Base-by-base conservation (phyloP, 2,329 filamentous ascomycete genomes). In the Aspergillus fumigatiaffinis region DNA sequence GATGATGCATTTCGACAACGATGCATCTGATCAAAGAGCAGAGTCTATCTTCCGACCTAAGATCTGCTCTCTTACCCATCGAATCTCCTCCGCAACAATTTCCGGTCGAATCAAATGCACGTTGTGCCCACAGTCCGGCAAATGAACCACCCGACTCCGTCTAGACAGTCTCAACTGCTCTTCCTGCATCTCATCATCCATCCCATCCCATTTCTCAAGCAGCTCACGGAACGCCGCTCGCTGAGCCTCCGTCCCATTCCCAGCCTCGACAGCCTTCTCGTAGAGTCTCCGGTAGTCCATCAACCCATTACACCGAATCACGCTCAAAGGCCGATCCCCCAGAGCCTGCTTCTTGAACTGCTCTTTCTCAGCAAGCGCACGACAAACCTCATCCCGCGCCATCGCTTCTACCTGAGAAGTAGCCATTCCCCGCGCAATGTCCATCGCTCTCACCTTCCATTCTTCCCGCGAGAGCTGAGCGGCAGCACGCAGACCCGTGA, bases 51-150 rank as follows among this genome's bases (percentile, higher is more conserved):
- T 23, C 21, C 6, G 42, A 46, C 3, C 26, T 8, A 52, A 7
- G 10, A 63, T 35, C 32, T 53, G 56, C 14, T 61, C 57, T 52
- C 65, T 48, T 35, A 73, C 74, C 74, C 74, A 77, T 44, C 54
- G 54, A 8, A 76, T 66, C 57, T 73, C 73, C 23, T 68, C 60
- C 6, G 68, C 72, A 50, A 77, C 63, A 20, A 73, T 62, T 46
- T 76, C 75, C 14, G 75, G 75, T 44, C 66, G 61, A 7, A 68
- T 55, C 32, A 75, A 52, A 56, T 76, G 69, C 9, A 77, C 65
- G 63, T 76, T 66, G 64, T 77, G 75, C 2, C 74, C 74, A 58
- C 71, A 73, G 20, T 73, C 70, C 9, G 64, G 59, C 32, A 76
- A 20, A 57, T 72, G 59, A 8, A 74, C 65, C 9, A 72, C 65